Evolutionary conservation across 805 yeast species (phyloP).

Genomic region (Blastobotrys robertii): DNA sequence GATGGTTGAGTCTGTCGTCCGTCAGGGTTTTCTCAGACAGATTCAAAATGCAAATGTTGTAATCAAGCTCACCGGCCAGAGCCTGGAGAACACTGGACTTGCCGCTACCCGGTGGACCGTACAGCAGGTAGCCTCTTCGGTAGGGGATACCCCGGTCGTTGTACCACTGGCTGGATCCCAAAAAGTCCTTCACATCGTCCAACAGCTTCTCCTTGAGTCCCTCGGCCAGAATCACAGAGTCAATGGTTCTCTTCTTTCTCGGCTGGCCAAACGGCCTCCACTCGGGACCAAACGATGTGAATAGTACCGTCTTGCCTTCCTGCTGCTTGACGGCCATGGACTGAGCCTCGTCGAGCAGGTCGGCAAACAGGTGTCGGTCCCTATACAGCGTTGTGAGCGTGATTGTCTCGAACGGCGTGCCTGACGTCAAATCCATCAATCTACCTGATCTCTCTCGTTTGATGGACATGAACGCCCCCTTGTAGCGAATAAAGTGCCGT

Average conservation of each 20-base stretch:
- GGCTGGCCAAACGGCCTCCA: constrained; percentile 99
- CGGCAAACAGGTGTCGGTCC: constrained; percentile 61
- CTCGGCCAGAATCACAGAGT: constrained; percentile 75
- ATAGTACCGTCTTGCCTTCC: constrained; percentile 90
- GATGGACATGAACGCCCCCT: constrained; percentile 80
- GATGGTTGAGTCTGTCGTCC: constrained; percentile 86
- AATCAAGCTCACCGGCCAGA: constrained; percentile 90
- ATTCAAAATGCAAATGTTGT: constrained; percentile 87
- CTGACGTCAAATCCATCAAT: constrained; percentile 77
- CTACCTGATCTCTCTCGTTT: constrained; percentile 86
- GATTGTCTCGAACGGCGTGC: constrained; percentile 95
- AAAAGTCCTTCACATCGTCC: constrained; percentile 69
- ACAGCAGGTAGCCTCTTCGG: constrained; percentile 83
- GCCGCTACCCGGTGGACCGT: constrained; percentile 98
- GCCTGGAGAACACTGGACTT: constrained; percentile 95
- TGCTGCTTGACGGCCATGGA: constrained; percentile 66
- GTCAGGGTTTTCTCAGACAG: constrained; percentile 85
- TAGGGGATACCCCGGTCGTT: constrained; percentile 96
- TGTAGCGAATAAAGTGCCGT: constrained; percentile 74
- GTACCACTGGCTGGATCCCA: constrained; percentile 80
- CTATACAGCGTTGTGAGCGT: constrained; percentile 81
- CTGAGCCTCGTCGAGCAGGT: constrained; percentile 76
- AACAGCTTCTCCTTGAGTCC: constrained; percentile 61
- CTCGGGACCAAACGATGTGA: constrained; percentile 95
- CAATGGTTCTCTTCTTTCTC: constrained; percentile 71